Percentiles rank a stretch among this genome's conserved stretches.
phyloP scores from a whole-genome alignment of 148 eudicot species.

The Rhododendron vialii region DNA sequence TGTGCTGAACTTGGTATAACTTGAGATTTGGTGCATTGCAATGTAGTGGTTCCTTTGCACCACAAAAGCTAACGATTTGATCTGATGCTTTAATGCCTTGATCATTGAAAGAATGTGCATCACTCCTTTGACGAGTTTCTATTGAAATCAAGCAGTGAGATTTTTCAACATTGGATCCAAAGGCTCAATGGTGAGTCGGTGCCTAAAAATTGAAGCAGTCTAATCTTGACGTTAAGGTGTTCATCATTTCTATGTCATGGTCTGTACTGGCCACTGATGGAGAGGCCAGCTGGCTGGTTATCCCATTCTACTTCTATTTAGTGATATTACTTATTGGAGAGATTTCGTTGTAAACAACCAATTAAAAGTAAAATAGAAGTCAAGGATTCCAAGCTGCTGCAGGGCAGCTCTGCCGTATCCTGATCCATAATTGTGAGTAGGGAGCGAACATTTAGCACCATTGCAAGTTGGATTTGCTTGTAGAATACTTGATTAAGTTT shows the following conservation, averaged over 20 bases:
- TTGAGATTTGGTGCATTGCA: background rate
- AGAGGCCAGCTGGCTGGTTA: background rate
- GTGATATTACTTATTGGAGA: background rate
- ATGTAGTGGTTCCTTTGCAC: background rate
- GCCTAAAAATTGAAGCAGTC: slow-evolving; percentile 4
- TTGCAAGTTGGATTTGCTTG: background rate
- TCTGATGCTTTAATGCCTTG: background rate
- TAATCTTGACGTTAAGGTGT: background rate
- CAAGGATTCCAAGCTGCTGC: background rate
- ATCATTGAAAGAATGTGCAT: background rate
- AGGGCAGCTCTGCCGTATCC: background rate
- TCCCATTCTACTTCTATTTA: background rate
- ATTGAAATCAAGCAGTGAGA: background rate
- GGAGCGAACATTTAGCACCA: background rate
- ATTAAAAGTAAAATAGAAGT: background rate
- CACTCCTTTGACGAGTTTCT: background rate
- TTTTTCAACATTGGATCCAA: slow-evolving; percentile 9
- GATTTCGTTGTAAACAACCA: background rate
- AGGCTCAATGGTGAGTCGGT: background rate
- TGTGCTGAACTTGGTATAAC: background rate
- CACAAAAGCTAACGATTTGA: background rate
- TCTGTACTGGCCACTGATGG: background rate
- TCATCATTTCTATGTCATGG: background rate
- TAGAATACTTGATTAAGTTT: background rate
- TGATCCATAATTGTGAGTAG: background rate